Evolutionary conservation across 2,329 filamentous ascomycete species (phyloP), one percentile per base, ranked within the genome.

Genomic region (Trichoderma breve): DNA sequence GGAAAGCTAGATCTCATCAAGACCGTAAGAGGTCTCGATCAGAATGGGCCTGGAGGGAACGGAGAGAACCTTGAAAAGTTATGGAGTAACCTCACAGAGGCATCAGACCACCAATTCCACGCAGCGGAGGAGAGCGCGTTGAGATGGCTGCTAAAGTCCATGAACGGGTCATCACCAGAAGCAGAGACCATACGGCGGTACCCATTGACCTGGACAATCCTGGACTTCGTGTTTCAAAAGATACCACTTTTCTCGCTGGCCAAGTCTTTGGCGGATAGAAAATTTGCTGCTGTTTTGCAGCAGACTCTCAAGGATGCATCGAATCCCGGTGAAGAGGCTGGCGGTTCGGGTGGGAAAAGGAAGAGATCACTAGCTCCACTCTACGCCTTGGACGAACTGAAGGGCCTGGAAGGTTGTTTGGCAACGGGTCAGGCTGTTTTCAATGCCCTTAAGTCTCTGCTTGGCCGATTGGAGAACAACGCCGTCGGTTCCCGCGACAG

Each of bases 181-280:
- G 84, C 86, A 67, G 87, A 89, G 77, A 85, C 83, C 53, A 76
- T 89, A 65, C 85, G 88, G 75, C 83, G 87, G 73, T 88, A 86
- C 75, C 86, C 88, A 61, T 78, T 87, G 67, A 84, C 88, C 11
- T 91, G 89, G 92, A 84, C 83, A 34, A 85, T 94, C 43, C 79
- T 94, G 28, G 84, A 84, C 58, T 86, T 86, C 72, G 84, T 92
- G 62, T 86, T 93, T 69, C 83, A 85, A 64, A 83, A 89, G n/a
- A 88, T 95, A 21, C 91, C 93, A 0, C 83, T 90, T 0, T 90
- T 92, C 60, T 90, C 89, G 12, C 84, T 93, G 28, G 92, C 93
- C 9, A 90, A 90, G 72, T 89, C 92, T 4, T 85, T 97, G 7
- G 90, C 89, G 26, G 90, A 94, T 72, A 86, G 91, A 71, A 87